Conservation (phyloP, 2,329 filamentous ascomycete genomes). For the Talaromyces marneffei region DNA sequence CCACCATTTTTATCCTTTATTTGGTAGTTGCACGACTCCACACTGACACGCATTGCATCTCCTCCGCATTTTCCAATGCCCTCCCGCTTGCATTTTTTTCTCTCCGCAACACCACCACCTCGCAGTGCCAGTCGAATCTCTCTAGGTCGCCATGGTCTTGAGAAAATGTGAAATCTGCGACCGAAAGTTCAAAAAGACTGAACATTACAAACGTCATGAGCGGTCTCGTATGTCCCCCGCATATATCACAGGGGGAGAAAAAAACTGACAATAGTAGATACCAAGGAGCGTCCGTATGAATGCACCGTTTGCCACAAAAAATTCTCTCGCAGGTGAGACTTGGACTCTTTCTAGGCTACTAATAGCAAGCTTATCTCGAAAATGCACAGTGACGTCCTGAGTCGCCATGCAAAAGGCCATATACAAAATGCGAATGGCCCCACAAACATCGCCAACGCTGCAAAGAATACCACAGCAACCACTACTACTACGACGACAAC, state of each 20-base stretch:
- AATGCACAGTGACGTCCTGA: constrained; percentile 42
- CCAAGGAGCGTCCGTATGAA: constrained; percentile 50
- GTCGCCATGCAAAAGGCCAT: constrained; percentile 49
- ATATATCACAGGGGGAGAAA: not conserved
- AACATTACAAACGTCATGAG: constrained; percentile 52
- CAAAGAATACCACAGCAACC: constrained; percentile 9
- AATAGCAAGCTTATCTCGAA: not conserved
- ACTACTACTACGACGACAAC: too few species aligned
- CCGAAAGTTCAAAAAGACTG: constrained; percentile 51
- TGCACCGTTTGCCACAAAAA: constrained; percentile 51
- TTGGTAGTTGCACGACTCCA: not conserved
- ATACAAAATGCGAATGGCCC: constrained; percentile 26
- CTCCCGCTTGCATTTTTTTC: constrained; percentile 6
- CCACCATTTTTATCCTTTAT: not conserved
- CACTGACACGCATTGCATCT: not conserved
- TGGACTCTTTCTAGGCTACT: not conserved
- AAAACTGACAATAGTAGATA: constrained; percentile 36
- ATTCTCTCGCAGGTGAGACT: constrained; percentile 48
- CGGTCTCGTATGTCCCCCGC: constrained; percentile 43
- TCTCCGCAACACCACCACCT: not conserved
- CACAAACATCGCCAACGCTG: constrained; percentile 31
- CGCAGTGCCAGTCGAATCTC: not conserved
- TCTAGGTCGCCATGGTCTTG: constrained; percentile 32
- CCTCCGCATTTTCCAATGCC: constrained; percentile 1
- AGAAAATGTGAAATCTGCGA: constrained; percentile 46